A percentile compares a stretch with the other conserved stretches of the same genome.
Evolutionary conservation across 2,329 filamentous ascomycete species (phyloP).

Genomic region (Aquanectria penicillioides): DNA sequence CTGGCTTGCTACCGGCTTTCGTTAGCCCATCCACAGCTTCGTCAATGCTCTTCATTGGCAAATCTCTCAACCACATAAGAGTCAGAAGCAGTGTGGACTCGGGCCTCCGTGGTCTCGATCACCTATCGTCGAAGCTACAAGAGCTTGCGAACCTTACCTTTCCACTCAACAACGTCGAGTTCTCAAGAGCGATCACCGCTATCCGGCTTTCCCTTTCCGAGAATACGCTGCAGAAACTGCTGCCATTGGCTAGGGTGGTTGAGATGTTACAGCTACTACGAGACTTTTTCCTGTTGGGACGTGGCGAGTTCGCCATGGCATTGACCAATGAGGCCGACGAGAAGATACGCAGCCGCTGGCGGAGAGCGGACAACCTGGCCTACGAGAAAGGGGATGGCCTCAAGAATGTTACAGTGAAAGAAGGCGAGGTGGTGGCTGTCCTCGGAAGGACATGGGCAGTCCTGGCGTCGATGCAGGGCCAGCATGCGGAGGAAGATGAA

Average conservation of each 20-base stretch:
- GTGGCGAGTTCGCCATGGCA: slow-evolving; percentile 91
- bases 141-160: slow-evolving; percentile 75
- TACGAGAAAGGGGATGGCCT: slow-evolving; percentile 63
- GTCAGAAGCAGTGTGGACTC: slow-evolving; percentile 60
- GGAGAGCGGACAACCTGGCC: slow-evolving; percentile 67
- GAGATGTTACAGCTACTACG: slow-evolving; percentile 81
- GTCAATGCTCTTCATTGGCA: slow-evolving; percentile 91
- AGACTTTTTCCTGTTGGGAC: slow-evolving; percentile 86
- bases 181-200: slow-evolving; percentile 77
- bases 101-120: slow-evolving; percentile 61
- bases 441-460: slow-evolving; percentile 82
- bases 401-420: slow-evolving; percentile 74
- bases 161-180: slow-evolving; percentile 76
- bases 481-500: slow-evolving; percentile 81
- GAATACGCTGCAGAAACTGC: slow-evolving; percentile 82
- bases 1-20: slow-evolving; percentile 78
- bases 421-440: slow-evolving; percentile 84
- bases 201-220: slow-evolving; percentile 86
- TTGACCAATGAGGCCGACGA: slow-evolving; percentile 87
- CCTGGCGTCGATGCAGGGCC: slow-evolving; percentile 77
- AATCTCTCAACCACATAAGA: slow-evolving; percentile 85
- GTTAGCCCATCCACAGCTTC: slow-evolving; percentile 78
- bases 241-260: slow-evolving; percentile 81
- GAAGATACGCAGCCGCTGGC: slow-evolving; percentile 78
- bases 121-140: slow-evolving; percentile 74